Conservation (phyloP, 2,329 filamentous ascomycete species). For the Sporothrix sp. region DNA sequence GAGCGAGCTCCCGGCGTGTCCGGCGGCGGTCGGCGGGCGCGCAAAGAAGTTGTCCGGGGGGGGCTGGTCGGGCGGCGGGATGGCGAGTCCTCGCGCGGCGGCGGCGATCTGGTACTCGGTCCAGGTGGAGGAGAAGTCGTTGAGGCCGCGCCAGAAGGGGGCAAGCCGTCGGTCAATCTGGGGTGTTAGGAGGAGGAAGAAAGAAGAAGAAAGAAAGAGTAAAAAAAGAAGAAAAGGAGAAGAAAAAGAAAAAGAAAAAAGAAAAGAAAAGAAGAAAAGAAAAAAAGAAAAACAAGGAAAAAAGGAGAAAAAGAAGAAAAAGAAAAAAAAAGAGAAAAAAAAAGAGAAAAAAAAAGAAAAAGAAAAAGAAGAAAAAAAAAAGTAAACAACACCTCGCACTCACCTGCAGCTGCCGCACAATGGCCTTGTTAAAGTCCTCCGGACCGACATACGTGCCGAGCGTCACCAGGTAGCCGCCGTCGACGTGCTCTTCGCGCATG, state of each 20-base stretch:
- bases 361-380: too few relatives aligned
- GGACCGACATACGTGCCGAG: constrained; percentile 84
- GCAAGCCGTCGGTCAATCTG: constrained; percentile 88
- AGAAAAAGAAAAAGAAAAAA: too few relatives aligned
- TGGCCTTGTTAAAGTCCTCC: constrained; percentile 85
- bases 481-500: constrained; percentile 82
- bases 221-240: too few relatives aligned
- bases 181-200: too few relatives aligned
- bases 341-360: too few relatives aligned
- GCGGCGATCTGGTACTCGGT: constrained; percentile 92
- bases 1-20: too few relatives aligned
- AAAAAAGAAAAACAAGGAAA: too few relatives aligned
- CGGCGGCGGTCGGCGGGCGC: constrained; percentile 33
- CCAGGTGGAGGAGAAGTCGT: constrained; percentile 84
- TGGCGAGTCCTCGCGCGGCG: constrained; percentile 70
- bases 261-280: too few relatives aligned
- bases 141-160: constrained; percentile 89
- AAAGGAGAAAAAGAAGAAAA: too few relatives aligned
- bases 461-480: constrained; percentile 90
- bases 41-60: constrained; percentile 57
- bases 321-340: too few relatives aligned
- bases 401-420: constrained; percentile 88
- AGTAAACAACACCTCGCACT: too few relatives aligned
- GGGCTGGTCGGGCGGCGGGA: constrained; percentile 76
- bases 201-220: too few relatives aligned